Conservation (phyloP, 2,329 filamentous ascomycete species). For the Tothia fuscella region DNA sequence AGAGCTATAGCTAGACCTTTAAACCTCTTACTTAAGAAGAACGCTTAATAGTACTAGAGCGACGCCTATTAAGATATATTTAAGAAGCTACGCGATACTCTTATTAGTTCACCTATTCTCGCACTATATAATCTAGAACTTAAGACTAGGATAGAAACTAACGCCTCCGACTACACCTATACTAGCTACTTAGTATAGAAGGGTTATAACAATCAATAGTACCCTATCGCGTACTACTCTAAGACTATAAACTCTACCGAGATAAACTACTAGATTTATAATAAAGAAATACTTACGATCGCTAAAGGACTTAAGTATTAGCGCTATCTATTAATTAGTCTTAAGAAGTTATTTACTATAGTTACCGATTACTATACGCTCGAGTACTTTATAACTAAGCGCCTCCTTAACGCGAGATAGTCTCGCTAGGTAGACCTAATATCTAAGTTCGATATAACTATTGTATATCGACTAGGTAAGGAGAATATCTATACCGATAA, state of each 20-base stretch:
- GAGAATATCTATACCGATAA: background rate
- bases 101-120: constrained; percentile 14
- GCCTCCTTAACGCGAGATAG: constrained; percentile 15
- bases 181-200: constrained; percentile 11
- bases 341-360: constrained; percentile 13
- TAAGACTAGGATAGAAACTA: constrained; percentile 15
- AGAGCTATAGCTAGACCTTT: constrained; percentile 13
- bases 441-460: constrained; percentile 16
- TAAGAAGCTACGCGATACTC: constrained; percentile 12
- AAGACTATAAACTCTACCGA: constrained; percentile 16
- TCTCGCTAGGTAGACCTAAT: constrained; percentile 16
- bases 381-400: constrained; percentile 18
- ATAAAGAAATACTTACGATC: constrained; percentile 27
- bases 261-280: constrained; percentile 24
- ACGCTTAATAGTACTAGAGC: background rate
- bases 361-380: constrained; percentile 21
- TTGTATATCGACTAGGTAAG: constrained; percentile 15
- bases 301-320: constrained; percentile 18
- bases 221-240: constrained; percentile 16
- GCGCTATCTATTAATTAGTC: constrained; percentile 14
- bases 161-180: constrained; percentile 14
- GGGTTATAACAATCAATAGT: constrained; percentile 9
- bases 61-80: constrained; percentile 10
- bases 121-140: constrained; percentile 14
- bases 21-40: constrained; percentile 13